Percentiles rank a stretch among this genome's conserved stretches.
phyloP scores from a whole-genome alignment of 2,329 filamentous ascomycete genomes.

The Neopestalotiopsis rosae region DNA sequence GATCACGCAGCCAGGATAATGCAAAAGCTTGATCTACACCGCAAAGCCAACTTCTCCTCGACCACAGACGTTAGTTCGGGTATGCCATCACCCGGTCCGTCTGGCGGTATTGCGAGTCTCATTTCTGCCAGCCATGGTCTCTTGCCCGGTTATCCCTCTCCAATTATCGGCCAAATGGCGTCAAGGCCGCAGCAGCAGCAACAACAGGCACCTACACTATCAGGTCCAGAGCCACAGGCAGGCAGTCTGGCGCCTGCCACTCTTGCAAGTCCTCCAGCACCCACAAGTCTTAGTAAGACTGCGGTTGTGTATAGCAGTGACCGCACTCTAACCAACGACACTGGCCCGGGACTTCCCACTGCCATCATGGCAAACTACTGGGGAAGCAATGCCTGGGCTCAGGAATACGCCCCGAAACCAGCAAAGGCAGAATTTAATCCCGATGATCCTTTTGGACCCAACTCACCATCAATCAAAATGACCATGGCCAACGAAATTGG shows the following conservation, averaged over 20 bases:
- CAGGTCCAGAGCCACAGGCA: constrained; percentile 50
- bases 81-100: constrained; percentile 45
- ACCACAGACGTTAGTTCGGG: constrained; percentile 44
- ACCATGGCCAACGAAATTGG: constrained; percentile 31
- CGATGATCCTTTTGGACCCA: constrained; percentile 44
- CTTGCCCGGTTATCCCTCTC: constrained; percentile 64
- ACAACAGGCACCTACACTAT: constrained; percentile 39
- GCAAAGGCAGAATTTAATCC: constrained; percentile 27
- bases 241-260: constrained; percentile 82
- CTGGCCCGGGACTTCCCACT: constrained; percentile 75
- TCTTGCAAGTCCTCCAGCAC: constrained; percentile 79
- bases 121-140: constrained; percentile 85
- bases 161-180: constrained; percentile 30
- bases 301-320: constrained; percentile 84
- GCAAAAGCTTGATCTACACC: constrained; percentile 88
- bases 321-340: constrained; percentile 69
- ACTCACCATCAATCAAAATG: constrained; percentile 40
- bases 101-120: constrained; percentile 78
- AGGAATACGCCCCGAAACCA: constrained; percentile 31
- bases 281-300: constrained; percentile 84
- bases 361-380: constrained; percentile 92
- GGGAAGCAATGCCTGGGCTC: constrained; percentile 82
- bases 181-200: constrained; percentile 24
- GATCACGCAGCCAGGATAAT: constrained; percentile 90
- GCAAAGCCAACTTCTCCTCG: constrained; percentile 70